Conservation (phyloP, 768 basidiomycete species). For the Panaeolus cyanescens region DNA sequence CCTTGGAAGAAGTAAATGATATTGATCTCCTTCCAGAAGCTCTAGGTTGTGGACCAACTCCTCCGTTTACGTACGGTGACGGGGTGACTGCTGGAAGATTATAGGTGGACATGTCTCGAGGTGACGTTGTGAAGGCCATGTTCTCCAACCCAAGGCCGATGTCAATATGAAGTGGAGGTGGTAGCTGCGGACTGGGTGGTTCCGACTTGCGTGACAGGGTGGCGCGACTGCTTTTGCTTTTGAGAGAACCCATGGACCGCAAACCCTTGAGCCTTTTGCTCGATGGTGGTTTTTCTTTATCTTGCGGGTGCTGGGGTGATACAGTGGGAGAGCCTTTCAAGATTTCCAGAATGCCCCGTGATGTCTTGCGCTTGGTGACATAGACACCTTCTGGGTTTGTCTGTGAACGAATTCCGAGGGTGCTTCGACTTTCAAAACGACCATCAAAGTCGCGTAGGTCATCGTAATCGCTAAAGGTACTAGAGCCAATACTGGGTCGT, state of each 20-base stretch:
- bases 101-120: neutral
- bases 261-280: constrained; percentile 69
- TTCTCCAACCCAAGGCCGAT: constrained; percentile 58
- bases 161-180: constrained; percentile 55
- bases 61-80: constrained; percentile 32
- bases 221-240: constrained; percentile 42
- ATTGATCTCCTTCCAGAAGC: constrained; percentile 68
- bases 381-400: constrained; percentile 18
- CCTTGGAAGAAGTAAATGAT: constrained; percentile 62
- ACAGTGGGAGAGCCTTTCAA: constrained; percentile 51
- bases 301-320: constrained; percentile 43
- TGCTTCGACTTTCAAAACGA: constrained; percentile 80
- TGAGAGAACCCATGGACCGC: constrained; percentile 81
- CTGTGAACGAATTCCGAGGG: constrained; percentile 47
- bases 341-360: constrained; percentile 67
- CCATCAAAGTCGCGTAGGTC: constrained; percentile 87
- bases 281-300: constrained; percentile 38
- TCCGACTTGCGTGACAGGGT: constrained; percentile 37
- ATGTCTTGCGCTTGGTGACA: constrained; percentile 55
- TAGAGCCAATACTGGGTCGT: constrained; percentile 73
- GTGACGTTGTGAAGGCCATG: constrained; percentile 2
- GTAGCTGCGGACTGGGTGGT: constrained; percentile 51
- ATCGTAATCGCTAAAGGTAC: constrained; percentile 83
- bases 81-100: constrained; percentile 30
- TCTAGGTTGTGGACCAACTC: constrained; percentile 39